phyloP scores from a whole-genome alignment of 495 filamentous ascomycete species.

The Hypoxylon subgilvum region DNA sequence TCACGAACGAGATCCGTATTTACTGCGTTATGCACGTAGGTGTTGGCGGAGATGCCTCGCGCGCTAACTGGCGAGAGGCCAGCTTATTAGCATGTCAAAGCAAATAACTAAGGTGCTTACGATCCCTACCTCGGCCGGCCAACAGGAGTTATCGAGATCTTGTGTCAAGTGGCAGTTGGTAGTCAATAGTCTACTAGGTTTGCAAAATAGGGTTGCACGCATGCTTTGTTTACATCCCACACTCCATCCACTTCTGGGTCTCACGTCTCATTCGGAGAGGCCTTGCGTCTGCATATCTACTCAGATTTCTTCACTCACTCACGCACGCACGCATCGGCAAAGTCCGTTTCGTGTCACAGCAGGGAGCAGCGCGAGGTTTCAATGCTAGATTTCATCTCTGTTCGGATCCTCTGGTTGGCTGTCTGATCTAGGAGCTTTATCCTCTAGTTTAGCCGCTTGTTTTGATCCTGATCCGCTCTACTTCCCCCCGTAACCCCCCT shows the following conservation, averaged over 20 bases:
- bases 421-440: conserved; percentile 26
- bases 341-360: conserved; percentile 32
- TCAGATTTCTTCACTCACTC: no score
- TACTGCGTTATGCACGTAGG: conserved; percentile 21
- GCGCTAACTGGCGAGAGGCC: conserved; percentile 14
- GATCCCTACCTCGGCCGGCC: conserved; percentile 21
- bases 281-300: conserved; percentile 15
- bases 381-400: conserved; percentile 18
- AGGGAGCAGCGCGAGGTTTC: conserved; percentile 11
- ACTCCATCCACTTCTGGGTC: conserved; percentile 13
- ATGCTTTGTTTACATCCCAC: conserved; percentile 36
- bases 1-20: conserved; percentile 3
- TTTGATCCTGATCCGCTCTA: conserved; percentile 23
- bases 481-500: conserved; percentile 3
- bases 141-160: conserved; percentile 32
- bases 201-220: conserved; percentile 34
- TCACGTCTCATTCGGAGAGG: conserved; percentile 22
- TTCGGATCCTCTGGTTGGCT: conserved; percentile 29
- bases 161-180: conserved; percentile 23
- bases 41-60: conserved; percentile 10
- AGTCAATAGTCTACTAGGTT: conserved; percentile 19
- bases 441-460: conserved; percentile 35
- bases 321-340: no score
- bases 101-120: conserved; percentile 23
- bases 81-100: conserved; percentile 7